Evolutionary conservation across 768 basidiomycete species (phyloP), one percentile per base, ranked within the genome.

Genomic region (Mycena crocata): DNA sequence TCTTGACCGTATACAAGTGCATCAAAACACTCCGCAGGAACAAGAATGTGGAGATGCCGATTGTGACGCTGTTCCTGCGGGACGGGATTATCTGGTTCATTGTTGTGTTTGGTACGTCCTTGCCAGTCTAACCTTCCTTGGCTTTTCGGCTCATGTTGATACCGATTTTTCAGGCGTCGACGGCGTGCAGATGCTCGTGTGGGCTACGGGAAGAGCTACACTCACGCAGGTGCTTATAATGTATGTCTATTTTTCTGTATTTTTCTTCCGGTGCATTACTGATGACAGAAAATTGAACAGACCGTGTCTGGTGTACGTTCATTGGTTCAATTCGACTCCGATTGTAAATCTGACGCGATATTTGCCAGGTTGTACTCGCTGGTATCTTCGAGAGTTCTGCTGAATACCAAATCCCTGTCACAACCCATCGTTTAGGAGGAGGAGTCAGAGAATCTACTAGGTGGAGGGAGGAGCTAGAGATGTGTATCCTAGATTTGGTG

Each of bases 221-320:
- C 57, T 59, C 57, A 59, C 45, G 19, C 57, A 59, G 35, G 57
- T 59, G 4, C 45, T 59, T 10, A 59, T 49, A 12, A 26, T 59
- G 57, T 59, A 30, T 10, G 57, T 32, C 4, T 10, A 14, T 6
- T 12, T 45, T 12, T 23, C 40, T n/a, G 12, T 28, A 0, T 24
- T 35, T 2, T 32, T 13, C 15, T 1, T 13, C 21, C 9, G 30
- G 14, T 15, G 46, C 46, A 5, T 21, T 21, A 5, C 13, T 32
- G 15, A 56, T 23, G 35, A 26, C 24, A 4, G 15, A 49, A 30
- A 8, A 37, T 37, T 19, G n/a, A 21, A 13, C 37, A 59, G 57
- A 17, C 57, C 57, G 6, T 59, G 23, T 30, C 45, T 59, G 17
- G 46, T 49, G 57, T 58, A 14, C 57, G 57, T 21, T 26, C 21